Evolutionary conservation across 192 early-diverging fungal genomes (phyloP).

Genomic region (Lobosporangium transversale): DNA sequence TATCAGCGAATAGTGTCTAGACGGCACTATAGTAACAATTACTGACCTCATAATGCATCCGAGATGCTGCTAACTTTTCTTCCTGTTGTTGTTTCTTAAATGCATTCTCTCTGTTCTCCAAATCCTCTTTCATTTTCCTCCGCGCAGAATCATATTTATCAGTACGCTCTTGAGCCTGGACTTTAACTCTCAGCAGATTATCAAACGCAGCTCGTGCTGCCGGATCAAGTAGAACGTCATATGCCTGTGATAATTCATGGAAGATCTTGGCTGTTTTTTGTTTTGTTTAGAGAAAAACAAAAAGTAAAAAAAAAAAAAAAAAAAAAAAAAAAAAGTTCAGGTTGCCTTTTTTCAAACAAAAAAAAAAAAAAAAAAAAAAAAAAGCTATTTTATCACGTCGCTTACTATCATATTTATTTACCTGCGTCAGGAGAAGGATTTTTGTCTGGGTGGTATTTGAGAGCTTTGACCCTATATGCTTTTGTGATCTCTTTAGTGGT

Average conservation of each 20-base stretch:
- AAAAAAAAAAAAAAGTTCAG: too few relatives aligned
- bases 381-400: too few relatives aligned
- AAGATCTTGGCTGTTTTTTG: constrained; percentile 57
- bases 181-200: constrained; percentile 53
- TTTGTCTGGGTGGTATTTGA: constrained; percentile 92
- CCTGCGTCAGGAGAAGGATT: constrained; percentile 74
- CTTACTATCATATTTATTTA: constrained; percentile 13
- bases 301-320: not conserved
- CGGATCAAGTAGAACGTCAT: constrained; percentile 57
- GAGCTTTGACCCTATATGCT: constrained; percentile 68
- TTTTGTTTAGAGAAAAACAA: constrained; percentile 4
- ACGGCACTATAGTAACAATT: too few relatives aligned
- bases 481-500: constrained; percentile 58
- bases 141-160: constrained; percentile 58
- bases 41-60: constrained; percentile 57
- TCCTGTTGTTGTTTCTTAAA: constrained; percentile 58
- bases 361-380: too few relatives aligned
- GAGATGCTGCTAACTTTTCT: constrained; percentile 38
- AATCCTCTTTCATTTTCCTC: constrained; percentile 56
- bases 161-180: constrained; percentile 56
- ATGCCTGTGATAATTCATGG: constrained; percentile 55
- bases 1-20: too few relatives aligned
- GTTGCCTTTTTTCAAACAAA: too few relatives aligned
- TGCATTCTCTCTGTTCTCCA: constrained; percentile 56
- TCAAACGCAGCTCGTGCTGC: constrained; percentile 57